Percentiles rank a stretch among this genome's conserved stretches.
Evolutionary conservation across 495 filamentous ascomycete genomes (phyloP).

Genomic region (Chaetomium tenue): DNA sequence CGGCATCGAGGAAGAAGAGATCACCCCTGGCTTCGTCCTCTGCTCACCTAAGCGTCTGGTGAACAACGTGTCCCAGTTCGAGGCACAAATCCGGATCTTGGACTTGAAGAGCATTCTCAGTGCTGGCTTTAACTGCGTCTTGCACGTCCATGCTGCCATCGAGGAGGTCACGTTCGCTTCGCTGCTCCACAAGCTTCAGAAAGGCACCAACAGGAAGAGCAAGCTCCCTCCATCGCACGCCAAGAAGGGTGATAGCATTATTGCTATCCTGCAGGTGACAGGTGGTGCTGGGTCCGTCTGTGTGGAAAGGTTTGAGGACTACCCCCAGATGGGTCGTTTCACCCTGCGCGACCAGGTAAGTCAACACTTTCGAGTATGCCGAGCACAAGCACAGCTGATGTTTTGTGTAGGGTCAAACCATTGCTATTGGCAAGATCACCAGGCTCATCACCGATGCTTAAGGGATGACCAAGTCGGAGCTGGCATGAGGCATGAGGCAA

Average conservation of each 20-base stretch:
- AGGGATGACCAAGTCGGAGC: not conserved
- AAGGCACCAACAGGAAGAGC: constrained; percentile 90
- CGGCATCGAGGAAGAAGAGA: constrained; percentile 95
- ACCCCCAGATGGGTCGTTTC: constrained; percentile 90
- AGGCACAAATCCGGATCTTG: constrained; percentile 94
- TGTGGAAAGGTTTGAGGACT: constrained; percentile 90
- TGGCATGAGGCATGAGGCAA: not conserved
- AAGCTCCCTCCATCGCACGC: constrained; percentile 91
- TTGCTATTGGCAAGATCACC: constrained; percentile 94
- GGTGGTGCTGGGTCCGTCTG: constrained; percentile 83
- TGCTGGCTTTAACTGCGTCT: constrained; percentile 78
- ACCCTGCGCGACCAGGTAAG: constrained; percentile 88
- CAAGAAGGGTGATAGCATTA: constrained; percentile 87
- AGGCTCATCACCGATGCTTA: constrained; percentile 59
- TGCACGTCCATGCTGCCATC: constrained; percentile 87
- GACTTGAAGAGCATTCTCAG: constrained; percentile 91
- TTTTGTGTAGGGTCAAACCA: constrained; percentile 75
- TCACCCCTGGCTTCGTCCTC: constrained; percentile 91
- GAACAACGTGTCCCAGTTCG: constrained; percentile 83
- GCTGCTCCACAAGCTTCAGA: constrained; percentile 91
- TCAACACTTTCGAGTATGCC: constrained; percentile 19
- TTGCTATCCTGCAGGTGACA: constrained; percentile 83
- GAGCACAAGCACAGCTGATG: constrained; percentile 28
- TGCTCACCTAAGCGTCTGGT: constrained; percentile 90
- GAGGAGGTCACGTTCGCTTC: constrained; percentile 89